These are phyloP conservation scores for Tulasnella calospora DNA, from an alignment of 768 basidiomycete species.

Conservation along the genomic window DNA sequence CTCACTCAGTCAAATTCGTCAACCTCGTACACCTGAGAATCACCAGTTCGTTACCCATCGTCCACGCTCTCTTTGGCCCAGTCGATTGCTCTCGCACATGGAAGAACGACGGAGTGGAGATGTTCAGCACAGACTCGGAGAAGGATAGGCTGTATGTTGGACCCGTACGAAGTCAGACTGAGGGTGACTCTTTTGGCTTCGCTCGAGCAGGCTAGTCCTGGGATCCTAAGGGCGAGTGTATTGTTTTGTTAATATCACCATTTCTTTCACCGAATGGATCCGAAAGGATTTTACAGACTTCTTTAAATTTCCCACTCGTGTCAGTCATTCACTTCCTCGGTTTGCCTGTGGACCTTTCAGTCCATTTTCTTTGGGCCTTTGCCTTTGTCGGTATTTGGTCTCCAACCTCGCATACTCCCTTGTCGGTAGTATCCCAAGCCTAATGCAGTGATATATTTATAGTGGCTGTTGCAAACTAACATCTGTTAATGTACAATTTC, in stretches of 20 bases:
- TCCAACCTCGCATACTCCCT: not conserved
- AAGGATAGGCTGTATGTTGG: not conserved
- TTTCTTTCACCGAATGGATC: too few species aligned
- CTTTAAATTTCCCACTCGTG: not conserved
- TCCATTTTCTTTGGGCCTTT: not conserved
- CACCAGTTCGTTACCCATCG: not conserved
- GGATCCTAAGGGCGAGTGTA: too few species aligned
- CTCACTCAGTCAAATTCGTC: conserved; percentile 9
- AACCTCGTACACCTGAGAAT: not conserved
- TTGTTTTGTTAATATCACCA: too few species aligned
- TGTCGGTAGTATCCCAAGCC: not conserved
- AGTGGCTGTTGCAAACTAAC: too few species aligned
- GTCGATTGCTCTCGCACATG: not conserved
- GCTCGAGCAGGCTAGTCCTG: not conserved
- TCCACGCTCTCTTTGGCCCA: conserved; percentile 10
- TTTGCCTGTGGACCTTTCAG: not conserved
- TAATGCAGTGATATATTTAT: not conserved
- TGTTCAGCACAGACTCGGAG: conserved; percentile 14
- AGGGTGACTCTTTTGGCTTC: not conserved
- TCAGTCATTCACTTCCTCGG: not conserved
- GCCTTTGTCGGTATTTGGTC: not conserved
- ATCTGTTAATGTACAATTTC: too few species aligned
- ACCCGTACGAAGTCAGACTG: not conserved
- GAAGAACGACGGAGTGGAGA: not conserved
- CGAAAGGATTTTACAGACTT: too few species aligned